Conservation (phyloP, 2,329 filamentous ascomycete species). For the Monosporascus ibericus region DNA sequence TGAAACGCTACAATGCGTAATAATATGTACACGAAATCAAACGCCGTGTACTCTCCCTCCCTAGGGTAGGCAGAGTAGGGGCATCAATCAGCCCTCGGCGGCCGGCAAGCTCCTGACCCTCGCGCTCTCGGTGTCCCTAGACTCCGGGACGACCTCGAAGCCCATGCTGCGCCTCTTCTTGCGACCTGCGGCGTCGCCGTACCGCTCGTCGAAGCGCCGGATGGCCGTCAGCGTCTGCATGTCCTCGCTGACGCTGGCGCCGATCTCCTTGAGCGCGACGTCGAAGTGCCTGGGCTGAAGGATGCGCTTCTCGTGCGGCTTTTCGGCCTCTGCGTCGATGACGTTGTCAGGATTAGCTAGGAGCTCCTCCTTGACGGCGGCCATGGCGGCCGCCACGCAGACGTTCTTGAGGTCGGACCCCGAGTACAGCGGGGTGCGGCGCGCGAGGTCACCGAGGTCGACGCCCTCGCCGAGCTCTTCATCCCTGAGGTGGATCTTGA, state of each 20-base stretch:
- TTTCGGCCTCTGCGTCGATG: slow-evolving; percentile 37
- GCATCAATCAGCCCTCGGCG: not conserved
- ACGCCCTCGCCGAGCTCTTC: slow-evolving; percentile 59
- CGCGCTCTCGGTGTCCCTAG: slow-evolving; percentile 37
- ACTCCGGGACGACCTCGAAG: slow-evolving; percentile 44
- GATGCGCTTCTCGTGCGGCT: slow-evolving; percentile 63
- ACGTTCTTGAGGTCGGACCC: slow-evolving; percentile 81
- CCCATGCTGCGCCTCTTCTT: slow-evolving; percentile 52
- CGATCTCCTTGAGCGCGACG: slow-evolving; percentile 79
- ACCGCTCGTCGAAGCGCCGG: slow-evolving; percentile 92
- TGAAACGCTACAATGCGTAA: no score
- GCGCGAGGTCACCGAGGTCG: slow-evolving; percentile 56
- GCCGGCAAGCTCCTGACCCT: slow-evolving; percentile 26
- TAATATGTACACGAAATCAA: no score
- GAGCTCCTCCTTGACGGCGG: slow-evolving; percentile 70
- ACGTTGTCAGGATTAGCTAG: slow-evolving; percentile 14
- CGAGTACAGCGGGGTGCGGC: slow-evolving; percentile 69
- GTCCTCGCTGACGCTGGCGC: slow-evolving; percentile 87
- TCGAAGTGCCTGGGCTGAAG: slow-evolving; percentile 72
- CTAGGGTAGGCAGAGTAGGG: not conserved
- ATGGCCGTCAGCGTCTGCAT: slow-evolving; percentile 84
- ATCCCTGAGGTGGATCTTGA: slow-evolving; percentile 64
- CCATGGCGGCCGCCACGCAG: slow-evolving; percentile 72
- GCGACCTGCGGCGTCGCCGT: slow-evolving; percentile 69
- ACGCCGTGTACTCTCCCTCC: not conserved